A percentile compares a stretch with the other conserved stretches of the same genome.
Evolutionary conservation across 352 stramenopile species (phyloP).

Genomic region (Phytophthora syringae): DNA sequence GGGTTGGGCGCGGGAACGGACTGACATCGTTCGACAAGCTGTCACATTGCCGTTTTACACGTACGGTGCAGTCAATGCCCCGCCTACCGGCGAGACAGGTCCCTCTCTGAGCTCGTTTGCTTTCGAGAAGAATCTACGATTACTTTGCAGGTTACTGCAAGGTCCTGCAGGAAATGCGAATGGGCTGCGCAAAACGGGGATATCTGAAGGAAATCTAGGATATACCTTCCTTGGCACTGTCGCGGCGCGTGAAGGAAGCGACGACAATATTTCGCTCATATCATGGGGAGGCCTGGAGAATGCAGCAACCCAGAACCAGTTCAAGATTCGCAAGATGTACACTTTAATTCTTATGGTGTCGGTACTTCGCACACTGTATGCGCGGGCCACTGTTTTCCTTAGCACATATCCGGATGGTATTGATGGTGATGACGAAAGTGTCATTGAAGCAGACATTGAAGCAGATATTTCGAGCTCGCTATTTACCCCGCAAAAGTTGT

Average conservation of each 20-base stretch:
- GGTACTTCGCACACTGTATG: conserved; percentile 77
- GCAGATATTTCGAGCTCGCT: conserved; percentile 76
- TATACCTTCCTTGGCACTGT: conserved; percentile 71
- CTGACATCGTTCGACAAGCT: conserved; percentile 67
- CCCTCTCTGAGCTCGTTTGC: conserved; percentile 61
- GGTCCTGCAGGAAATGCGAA: conserved; percentile 3
- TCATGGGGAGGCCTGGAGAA: conserved; percentile 43
- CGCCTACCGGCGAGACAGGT: conserved; percentile 14
- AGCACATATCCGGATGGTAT: conserved; percentile 38
- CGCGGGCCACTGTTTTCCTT: conserved; percentile 65
- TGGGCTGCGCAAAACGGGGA: conserved; percentile 27
- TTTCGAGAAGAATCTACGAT: conserved; percentile 63
- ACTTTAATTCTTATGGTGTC: conserved; percentile 84
- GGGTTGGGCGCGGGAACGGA: conserved; percentile 71
- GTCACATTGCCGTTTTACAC: conserved; percentile 67
- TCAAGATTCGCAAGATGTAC: conserved; percentile 86
- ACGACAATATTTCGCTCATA: conserved; percentile 40
- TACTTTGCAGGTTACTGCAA: conserved; percentile 61
- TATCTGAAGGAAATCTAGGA: conserved; percentile 59
- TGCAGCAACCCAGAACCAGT: conserved; percentile 39
- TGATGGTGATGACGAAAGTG: conserved; percentile 25
- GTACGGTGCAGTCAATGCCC: conserved; percentile 16
- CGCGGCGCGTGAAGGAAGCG: conserved; percentile 28
- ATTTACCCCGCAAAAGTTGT: conserved; percentile 81
- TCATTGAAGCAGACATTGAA: conserved; percentile 64